These are phyloP conservation scores for Boletus edulis DNA, from an alignment of 768 basidiomycete genomes.

Conservation along the genomic window DNA sequence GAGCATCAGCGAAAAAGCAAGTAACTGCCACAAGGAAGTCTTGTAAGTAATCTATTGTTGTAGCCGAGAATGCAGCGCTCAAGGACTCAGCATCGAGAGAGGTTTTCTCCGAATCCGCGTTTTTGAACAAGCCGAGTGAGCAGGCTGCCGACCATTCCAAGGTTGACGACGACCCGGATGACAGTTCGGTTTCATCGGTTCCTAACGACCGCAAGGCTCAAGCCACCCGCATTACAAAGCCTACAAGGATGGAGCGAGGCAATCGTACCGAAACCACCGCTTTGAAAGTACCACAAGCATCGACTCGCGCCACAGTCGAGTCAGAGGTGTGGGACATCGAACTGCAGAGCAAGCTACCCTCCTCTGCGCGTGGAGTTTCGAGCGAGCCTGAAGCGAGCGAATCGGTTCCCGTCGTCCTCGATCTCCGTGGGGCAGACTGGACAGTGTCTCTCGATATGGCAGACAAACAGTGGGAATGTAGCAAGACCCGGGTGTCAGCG, in stretches of 20 bases:
- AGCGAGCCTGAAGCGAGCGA: slow-evolving; percentile 12
- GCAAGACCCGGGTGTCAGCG: not conserved
- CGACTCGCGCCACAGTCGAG: slow-evolving; percentile 11
- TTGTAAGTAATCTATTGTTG: slow-evolving; percentile 10
- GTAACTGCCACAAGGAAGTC: slow-evolving; percentile 5
- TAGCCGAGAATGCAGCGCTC: not conserved
- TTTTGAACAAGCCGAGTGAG: slow-evolving; percentile 36
- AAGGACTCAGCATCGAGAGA: slow-evolving; percentile 13
- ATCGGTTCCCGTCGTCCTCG: slow-evolving; percentile 34
- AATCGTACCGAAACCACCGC: not conserved
- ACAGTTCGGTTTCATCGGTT: slow-evolving; percentile 13
- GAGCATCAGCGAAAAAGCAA: slow-evolving; percentile 30
- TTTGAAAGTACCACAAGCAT: not conserved
- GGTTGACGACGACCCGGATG: slow-evolving; percentile 2
- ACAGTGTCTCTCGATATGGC: slow-evolving; percentile 5
- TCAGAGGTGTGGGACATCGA: slow-evolving; percentile 63
- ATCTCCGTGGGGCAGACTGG: slow-evolving; percentile 35
- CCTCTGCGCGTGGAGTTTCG: slow-evolving; percentile 16
- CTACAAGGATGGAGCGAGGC: not conserved
- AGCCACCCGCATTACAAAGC: slow-evolving; percentile 2
- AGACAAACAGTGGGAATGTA: not conserved
- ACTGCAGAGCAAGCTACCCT: slow-evolving; percentile 29
- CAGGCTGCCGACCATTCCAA: slow-evolving; percentile 6
- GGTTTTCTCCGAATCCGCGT: slow-evolving; percentile 48
- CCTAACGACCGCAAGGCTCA: slow-evolving; percentile 16